These are phyloP conservation scores for Pseudonectria buxi DNA, from an alignment of 2,329 filamentous ascomycete species.

Conservation along the genomic window DNA sequence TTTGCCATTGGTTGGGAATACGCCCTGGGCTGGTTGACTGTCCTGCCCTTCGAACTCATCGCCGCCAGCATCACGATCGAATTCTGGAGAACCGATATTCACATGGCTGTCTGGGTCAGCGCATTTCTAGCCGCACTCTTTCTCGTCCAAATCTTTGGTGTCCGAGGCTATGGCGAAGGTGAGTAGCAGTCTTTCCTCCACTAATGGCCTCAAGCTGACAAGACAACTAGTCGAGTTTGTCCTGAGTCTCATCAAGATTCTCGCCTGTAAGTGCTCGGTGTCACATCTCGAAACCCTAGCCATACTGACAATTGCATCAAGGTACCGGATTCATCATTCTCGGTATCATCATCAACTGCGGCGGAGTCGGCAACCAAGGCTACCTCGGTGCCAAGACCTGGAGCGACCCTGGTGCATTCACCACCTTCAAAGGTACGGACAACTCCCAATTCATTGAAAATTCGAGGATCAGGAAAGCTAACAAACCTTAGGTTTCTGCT, in stretches of 20 bases:
- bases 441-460: too few species aligned
- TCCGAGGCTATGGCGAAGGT: constrained; percentile 75
- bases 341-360: constrained; percentile 78
- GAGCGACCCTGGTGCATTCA: constrained; percentile 71
- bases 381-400: constrained; percentile 79
- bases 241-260: constrained; percentile 79
- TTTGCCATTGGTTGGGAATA: constrained; percentile 98
- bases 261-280: constrained; percentile 47
- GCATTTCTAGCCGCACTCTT: constrained; percentile 74
- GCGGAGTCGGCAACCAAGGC: constrained; percentile 62
- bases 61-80: constrained; percentile 77
- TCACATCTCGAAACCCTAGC: not conserved
- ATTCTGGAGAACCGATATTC: constrained; percentile 64
- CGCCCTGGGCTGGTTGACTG: constrained; percentile 78
- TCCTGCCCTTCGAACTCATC: constrained; percentile 79
- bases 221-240: constrained; percentile 61
- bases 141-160: constrained; percentile 77
- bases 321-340: constrained; percentile 54
- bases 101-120: constrained; percentile 71
- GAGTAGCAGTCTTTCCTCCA: not conserved
- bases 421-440: constrained; percentile 61
- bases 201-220: not conserved
- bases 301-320: not conserved
- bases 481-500: constrained; percentile 48
- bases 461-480: too few species aligned